A percentile compares a stretch with the other conserved stretches of the same genome.
Conservation (phyloP, 1,284 basidiomycete species). For the Trichosporon coremiiforme region DNA sequence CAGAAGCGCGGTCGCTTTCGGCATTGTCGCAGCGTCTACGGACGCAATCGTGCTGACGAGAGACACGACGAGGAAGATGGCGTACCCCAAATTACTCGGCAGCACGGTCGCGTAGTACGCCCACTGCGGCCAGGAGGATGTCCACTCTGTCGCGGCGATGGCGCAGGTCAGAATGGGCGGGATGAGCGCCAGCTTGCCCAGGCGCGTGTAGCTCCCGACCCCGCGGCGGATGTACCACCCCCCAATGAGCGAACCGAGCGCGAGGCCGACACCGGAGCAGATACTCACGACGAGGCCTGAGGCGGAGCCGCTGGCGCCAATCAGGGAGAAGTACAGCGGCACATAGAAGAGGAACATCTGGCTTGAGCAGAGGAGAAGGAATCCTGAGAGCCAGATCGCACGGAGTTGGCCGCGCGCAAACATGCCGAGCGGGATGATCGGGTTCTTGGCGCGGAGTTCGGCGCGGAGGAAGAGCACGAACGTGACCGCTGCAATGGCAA, state of each 20-base stretch:
- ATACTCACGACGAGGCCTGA: constrained; percentile 60
- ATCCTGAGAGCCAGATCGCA: constrained; percentile 46
- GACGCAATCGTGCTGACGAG: constrained; percentile 52
- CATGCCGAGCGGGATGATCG: constrained; percentile 76
- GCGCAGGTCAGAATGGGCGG: constrained; percentile 39
- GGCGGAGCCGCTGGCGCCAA: constrained; percentile 46
- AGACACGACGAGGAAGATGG: constrained; percentile 49
- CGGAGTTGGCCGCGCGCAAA: constrained; percentile 70
- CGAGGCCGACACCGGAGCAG: constrained; percentile 79
- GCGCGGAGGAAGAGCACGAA: constrained; percentile 66
- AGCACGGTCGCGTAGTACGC: constrained; percentile 51
- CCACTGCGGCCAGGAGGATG: constrained; percentile 42
- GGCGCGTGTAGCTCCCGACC: constrained; percentile 39
- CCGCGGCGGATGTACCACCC: constrained; percentile 67
- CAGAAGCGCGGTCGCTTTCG: constrained; percentile 54
- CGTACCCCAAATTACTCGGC: constrained; percentile 53
- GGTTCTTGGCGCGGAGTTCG: constrained; percentile 71
- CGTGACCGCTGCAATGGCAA: constrained; percentile 63
- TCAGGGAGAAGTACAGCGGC: constrained; percentile 54
- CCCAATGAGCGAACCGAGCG: constrained; percentile 78
- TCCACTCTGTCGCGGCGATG: constrained; percentile 48
- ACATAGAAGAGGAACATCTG: constrained; percentile 63
- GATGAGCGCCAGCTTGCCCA: constrained; percentile 47
- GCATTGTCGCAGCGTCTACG: constrained; percentile 52
- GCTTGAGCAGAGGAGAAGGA: constrained; percentile 67